phyloP scores from a whole-genome alignment of 305 asterid species.

The Withania somnifera region DNA sequence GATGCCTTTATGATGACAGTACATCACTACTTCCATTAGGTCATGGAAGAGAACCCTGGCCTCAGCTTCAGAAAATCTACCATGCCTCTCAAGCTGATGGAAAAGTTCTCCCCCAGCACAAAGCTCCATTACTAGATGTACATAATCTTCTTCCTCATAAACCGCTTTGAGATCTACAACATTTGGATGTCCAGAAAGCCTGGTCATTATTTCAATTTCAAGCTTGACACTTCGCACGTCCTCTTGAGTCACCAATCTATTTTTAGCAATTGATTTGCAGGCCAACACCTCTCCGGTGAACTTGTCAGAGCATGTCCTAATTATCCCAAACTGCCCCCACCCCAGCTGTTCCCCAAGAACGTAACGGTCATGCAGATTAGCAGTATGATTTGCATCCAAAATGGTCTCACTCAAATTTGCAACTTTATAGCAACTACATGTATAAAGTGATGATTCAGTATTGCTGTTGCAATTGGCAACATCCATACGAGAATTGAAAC shows the following conservation, averaged over 20 bases:
- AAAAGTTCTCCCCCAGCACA: slow-evolving; percentile 93
- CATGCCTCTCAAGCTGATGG: slow-evolving; percentile 61
- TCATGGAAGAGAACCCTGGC: slow-evolving; percentile 52
- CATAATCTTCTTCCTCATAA: slow-evolving; percentile 67
- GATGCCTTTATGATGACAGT: slow-evolving; percentile 66
- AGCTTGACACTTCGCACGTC: slow-evolving; percentile 67
- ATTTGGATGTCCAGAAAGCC: slow-evolving; percentile 73
- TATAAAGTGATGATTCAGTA: slow-evolving; percentile 20
- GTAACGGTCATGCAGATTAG: slow-evolving; percentile 37
- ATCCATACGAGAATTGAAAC: slow-evolving; percentile 48
- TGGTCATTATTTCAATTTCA: slow-evolving; percentile 72
- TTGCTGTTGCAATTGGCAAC: slow-evolving; percentile 49
- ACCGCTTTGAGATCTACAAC: slow-evolving; percentile 74
- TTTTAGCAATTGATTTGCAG: slow-evolving; percentile 74
- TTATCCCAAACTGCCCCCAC: slow-evolving; percentile 75
- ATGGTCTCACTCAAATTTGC: slow-evolving; percentile 42
- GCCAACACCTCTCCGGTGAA: slow-evolving; percentile 60
- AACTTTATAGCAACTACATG: slow-evolving; percentile 40
- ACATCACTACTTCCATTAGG: slow-evolving; percentile 61
- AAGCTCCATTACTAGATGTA: slow-evolving; percentile 82
- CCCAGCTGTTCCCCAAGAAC: slow-evolving; percentile 62
- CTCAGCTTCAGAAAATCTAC: slow-evolving; percentile 60
- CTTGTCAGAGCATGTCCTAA: slow-evolving; percentile 54
- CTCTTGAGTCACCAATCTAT: slow-evolving; percentile 56
- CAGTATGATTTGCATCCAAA: slow-evolving; percentile 29